A percentile compares a stretch with the other conserved stretches of the same genome.
These are phyloP conservation scores for Thielaviopsis euricoi DNA, from an alignment of 2,329 filamentous ascomycete species.

Conservation along the genomic window DNA sequence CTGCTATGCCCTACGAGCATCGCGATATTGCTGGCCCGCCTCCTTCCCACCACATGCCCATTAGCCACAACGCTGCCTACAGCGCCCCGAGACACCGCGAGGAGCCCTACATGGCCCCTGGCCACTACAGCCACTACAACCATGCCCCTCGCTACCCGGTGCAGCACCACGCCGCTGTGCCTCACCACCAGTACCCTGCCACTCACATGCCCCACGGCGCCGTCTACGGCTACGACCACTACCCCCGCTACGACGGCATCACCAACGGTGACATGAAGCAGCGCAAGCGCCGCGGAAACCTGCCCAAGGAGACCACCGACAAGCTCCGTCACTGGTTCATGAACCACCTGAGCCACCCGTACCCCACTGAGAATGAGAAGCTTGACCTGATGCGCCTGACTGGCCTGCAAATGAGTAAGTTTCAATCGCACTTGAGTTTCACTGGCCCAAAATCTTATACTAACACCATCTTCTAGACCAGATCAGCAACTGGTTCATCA, in stretches of 20 bases:
- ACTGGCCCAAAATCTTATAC: neutral
- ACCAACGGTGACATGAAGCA: conserved; percentile 31
- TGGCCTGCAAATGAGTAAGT: conserved; percentile 59
- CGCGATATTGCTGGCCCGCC: neutral
- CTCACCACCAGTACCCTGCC: conserved; percentile 25
- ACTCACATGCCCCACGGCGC: conserved; percentile 17
- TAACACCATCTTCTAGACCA: conserved; percentile 29
- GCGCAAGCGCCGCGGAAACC: conserved; percentile 58
- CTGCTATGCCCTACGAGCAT: conserved; percentile 3
- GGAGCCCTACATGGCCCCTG: neutral
- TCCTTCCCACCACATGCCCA: neutral
- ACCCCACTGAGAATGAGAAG: conserved; percentile 79
- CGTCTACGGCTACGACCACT: conserved; percentile 29
- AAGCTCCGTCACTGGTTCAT: conserved; percentile 67
- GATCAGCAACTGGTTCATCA: conserved; percentile 73
- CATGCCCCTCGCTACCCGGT: neutral
- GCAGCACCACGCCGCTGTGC: neutral
- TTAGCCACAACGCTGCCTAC: neutral
- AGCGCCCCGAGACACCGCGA: neutral
- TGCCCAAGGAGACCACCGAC: conserved; percentile 81
- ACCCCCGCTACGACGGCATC: conserved; percentile 24
- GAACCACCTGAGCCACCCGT: conserved; percentile 62
- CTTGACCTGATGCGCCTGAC: conserved; percentile 63
- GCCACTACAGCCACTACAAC: neutral
- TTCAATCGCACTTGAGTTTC: neutral